phyloP scores from a whole-genome alignment of 768 basidiomycete genomes.

The Podaxis sp. region DNA sequence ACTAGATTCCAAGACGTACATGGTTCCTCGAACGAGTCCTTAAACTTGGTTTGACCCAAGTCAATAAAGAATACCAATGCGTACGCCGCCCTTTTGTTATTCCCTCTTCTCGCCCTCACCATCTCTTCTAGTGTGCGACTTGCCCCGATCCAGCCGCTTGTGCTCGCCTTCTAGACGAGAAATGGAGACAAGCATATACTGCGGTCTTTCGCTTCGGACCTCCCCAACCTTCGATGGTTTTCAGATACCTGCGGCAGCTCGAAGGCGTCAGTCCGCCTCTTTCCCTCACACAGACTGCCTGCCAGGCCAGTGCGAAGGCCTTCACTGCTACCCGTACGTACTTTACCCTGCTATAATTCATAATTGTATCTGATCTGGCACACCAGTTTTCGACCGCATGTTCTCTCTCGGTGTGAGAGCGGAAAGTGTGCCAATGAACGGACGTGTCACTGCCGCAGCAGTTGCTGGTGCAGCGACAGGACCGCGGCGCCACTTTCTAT shows the following conservation, averaged over 20 bases:
- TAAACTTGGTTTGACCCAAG: conserved; percentile 81
- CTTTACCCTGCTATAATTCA: conserved; percentile 4
- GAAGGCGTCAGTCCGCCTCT: conserved; percentile 91
- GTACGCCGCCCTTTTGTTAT: conserved; percentile 40
- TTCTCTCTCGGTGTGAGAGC: conserved; percentile 84
- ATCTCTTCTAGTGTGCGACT: conserved; percentile 58
- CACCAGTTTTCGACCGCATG: conserved; percentile 83
- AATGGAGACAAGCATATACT: conserved; percentile 88
- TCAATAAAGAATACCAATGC: conserved; percentile 95
- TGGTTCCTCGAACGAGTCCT: conserved; percentile 96
- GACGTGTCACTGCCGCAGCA: conserved; percentile 63
- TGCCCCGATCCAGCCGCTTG: conserved; percentile 81
- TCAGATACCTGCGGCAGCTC: conserved; percentile 84
- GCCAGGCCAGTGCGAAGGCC: conserved; percentile 86
- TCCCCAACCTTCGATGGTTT: conserved; percentile 90
- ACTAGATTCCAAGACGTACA: conserved; percentile 54
- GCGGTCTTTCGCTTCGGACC: conserved; percentile 88
- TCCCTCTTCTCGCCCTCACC: neutral
- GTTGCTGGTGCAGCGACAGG: conserved; percentile 63
- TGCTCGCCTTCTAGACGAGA: conserved; percentile 85
- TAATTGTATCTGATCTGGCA: neutral
- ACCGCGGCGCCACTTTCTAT: conserved; percentile 82
- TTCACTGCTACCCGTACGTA: conserved; percentile 81
- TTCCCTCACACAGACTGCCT: conserved; percentile 80
- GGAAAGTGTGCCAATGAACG: conserved; percentile 58